Evolutionary conservation across 2,329 filamentous ascomycete species (phyloP).

Genomic region (Rachicladosporium sp.): DNA sequence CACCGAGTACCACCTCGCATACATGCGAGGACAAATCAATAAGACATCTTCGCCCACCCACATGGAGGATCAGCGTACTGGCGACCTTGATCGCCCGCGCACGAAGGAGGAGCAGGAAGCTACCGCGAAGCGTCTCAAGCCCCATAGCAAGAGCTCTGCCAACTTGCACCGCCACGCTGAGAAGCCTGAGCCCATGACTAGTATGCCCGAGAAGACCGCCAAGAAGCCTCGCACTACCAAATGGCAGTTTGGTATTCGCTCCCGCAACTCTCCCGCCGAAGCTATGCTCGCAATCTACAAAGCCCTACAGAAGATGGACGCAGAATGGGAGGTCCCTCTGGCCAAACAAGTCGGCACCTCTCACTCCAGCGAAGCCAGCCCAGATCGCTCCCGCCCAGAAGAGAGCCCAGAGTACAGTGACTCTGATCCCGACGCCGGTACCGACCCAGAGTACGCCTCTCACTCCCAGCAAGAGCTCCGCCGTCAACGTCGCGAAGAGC

Average conservation of each 20-base stretch:
- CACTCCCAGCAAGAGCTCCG: constrained; percentile 23
- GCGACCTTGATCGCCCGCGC: constrained; percentile 34
- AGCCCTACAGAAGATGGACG: constrained; percentile 74
- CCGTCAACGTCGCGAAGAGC: constrained; percentile 11
- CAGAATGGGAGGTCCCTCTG: constrained; percentile 61
- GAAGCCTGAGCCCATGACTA: constrained; percentile 43
- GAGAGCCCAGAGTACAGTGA: constrained; percentile 27
- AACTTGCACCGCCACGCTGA: constrained; percentile 18
- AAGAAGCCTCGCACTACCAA: constrained; percentile 72
- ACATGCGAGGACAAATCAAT: constrained; percentile 55
- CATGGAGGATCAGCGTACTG: constrained; percentile 17
- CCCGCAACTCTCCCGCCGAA: constrained; percentile 85
- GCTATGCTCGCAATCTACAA: constrained; percentile 93
- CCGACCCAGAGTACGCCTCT: constrained; percentile 26
- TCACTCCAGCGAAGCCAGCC: constrained; percentile 19
- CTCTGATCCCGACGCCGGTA: constrained; percentile 25
- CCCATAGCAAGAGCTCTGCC: constrained; percentile 56
- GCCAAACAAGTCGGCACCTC: constrained; percentile 20
- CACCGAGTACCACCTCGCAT: constrained; percentile 80
- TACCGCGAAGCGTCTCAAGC: constrained; percentile 68
- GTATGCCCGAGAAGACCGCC: constrained; percentile 34
- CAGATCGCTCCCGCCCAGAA: constrained; percentile 15
- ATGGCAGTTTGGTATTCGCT: constrained; percentile 97
- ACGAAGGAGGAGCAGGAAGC: constrained; percentile 60
- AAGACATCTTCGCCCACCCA: constrained; percentile 19